Evolutionary conservation across 805 yeast species (phyloP).

Genomic region (Candida saitoana): DNA sequence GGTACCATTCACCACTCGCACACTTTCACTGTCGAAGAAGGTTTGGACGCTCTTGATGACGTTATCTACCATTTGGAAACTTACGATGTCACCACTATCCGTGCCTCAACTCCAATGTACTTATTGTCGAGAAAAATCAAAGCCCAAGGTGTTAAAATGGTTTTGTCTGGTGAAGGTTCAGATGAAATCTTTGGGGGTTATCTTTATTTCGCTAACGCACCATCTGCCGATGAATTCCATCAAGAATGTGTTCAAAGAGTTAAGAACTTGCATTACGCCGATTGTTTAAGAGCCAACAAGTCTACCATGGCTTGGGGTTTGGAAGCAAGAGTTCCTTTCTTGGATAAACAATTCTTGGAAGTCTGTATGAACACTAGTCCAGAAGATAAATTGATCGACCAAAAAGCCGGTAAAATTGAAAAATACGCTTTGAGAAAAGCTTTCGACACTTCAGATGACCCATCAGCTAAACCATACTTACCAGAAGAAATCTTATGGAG

Average conservation of each 20-base stretch:
- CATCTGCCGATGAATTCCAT: constrained; percentile 90
- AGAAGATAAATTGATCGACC: constrained; percentile 78
- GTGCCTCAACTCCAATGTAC: constrained; percentile 99
- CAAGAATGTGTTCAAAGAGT: constrained; percentile 93
- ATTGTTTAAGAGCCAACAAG: constrained; percentile 98
- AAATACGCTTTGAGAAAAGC: constrained; percentile 97
- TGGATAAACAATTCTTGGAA: constrained; percentile 89
- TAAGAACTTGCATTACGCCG: constrained; percentile 94
- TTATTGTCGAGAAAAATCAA: constrained; percentile 92
- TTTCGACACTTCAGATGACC: constrained; percentile 87
- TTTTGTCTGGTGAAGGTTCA: constrained; percentile 96
- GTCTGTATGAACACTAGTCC: constrained; percentile 94
- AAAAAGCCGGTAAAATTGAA: constrained; percentile 74
- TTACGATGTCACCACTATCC: constrained; percentile 95
- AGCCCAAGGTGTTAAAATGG: constrained; percentile 99
- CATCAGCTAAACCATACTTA: constrained; percentile 74
- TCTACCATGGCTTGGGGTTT: constrained; percentile 99
- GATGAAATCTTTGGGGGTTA: constrained; percentile 99
- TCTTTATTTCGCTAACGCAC: constrained; percentile 95
- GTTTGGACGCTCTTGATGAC: constrained; percentile 90
- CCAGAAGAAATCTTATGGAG: constrained; percentile 98
- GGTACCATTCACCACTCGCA: constrained; percentile 98
- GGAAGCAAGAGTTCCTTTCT: constrained; percentile 99
- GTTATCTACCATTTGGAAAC: constrained; percentile 96
- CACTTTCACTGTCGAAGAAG: constrained; percentile 94